Evolutionary conservation across 2,329 filamentous ascomycete genomes (phyloP), one percentile per base, ranked within the genome.

Genomic region (Ophiostoma sp.): DNA sequence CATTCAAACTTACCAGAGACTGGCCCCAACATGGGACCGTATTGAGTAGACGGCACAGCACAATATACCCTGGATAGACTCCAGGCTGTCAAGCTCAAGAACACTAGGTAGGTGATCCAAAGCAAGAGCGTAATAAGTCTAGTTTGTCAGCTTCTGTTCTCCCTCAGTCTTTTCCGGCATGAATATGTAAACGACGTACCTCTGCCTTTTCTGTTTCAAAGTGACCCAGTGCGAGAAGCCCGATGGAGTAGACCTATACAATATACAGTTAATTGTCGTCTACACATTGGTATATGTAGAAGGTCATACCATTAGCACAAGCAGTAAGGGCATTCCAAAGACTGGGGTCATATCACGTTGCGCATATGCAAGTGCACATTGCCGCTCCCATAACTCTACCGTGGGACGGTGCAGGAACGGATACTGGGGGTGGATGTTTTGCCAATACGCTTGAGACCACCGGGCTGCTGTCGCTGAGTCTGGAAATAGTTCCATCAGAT

Each of bases 341-440:
- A 68, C 54, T 27, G 35, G 52, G 3, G 35, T 8, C 52, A 68
- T 41, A 35, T 60, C 54, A 15, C 65, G 39, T n/a, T 62, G 35
- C 35, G 52, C 52, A 57, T 60, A 68, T 54, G 67, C 52, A 5
- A 44, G 33, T 52, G 52, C 17, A 33, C 68, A 69, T 41, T 23
- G 44, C 15, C 48, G 57, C 27, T 69, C 68, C 54, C 44, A 69
- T 3, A 27, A 15, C 20, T 64, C 68, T 6, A 69, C 54, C 7
- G 77, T 79, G 1, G 76, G 76, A 7, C 72, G 73, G 65, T 79
- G 78, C 17, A 79, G 71, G 64, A 79, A 77, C 0, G 77, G 77
- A 69, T 77, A 79, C 67, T 79, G 77, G 3, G 74, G 74, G 70
- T 79, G 78, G 4, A 79, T 75, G 48, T 77, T 77, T 20, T 75